A percentile compares a stretch with the other conserved stretches of the same genome.
Evolutionary conservation across 78 protist genomes (phyloP).

Genomic region (Dictyostelium purpureum): DNA sequence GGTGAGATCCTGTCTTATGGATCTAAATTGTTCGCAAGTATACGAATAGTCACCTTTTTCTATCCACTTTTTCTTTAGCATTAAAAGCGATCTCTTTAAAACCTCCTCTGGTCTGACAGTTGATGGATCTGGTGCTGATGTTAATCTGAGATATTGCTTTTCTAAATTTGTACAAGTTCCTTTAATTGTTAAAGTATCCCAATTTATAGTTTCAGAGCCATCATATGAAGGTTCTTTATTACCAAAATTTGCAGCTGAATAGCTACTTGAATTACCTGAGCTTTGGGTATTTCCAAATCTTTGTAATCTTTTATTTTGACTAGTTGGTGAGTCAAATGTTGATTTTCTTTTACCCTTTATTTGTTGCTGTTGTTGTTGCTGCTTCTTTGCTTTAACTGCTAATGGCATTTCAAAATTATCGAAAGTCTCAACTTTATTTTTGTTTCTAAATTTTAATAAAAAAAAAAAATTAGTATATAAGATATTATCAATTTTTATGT

Average conservation of each 20-base stretch:
- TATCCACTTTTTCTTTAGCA: conserved; percentile 43
- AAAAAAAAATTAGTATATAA: not conserved
- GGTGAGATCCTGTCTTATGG: conserved; percentile 89
- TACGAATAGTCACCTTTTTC: conserved; percentile 69
- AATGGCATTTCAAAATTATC: not conserved
- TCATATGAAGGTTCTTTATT: not conserved
- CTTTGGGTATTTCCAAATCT: not conserved
- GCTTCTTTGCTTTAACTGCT: not conserved
- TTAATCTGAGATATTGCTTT: conserved; percentile 78
- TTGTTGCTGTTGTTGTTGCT: not conserved
- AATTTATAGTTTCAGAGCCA: conserved; percentile 34
- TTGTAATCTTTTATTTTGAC: conserved; percentile 13
- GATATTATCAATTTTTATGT: not conserved
- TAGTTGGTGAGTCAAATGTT: conserved; percentile 9
- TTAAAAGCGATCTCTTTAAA: conserved; percentile 21
- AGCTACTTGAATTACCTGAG: not conserved
- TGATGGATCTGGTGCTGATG: conserved; percentile 85
- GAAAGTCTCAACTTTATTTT: not conserved
- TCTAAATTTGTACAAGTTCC: conserved; percentile 78
- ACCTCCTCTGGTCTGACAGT: conserved; percentile 78
- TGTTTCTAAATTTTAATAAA: not conserved
- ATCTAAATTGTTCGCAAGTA: conserved; percentile 89
- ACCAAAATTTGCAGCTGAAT: conserved; percentile 1
- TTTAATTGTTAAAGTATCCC: conserved; percentile 74
- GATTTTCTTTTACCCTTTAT: not conserved